Evolutionary conservation across 148 eudicot species (phyloP).

Genomic region (Diospyros kaki): DNA sequence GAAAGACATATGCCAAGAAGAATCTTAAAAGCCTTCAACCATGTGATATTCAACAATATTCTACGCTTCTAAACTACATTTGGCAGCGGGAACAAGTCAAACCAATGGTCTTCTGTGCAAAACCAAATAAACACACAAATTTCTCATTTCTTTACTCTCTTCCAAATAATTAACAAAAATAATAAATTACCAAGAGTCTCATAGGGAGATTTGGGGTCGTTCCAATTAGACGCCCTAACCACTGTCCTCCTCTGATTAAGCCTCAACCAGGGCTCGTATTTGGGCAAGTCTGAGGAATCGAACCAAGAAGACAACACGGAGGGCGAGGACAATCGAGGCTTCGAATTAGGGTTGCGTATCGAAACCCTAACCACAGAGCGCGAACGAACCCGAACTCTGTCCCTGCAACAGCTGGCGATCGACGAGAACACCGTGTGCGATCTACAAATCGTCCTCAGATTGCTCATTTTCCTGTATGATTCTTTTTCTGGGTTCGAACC

Average conservation of each 20-base stretch:
- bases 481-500: not conserved
- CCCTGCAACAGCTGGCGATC: conserved; percentile 36
- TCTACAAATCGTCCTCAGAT: conserved; percentile 54
- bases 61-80: not conserved
- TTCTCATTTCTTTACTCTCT: not conserved
- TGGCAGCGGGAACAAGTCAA: not conserved
- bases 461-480: conserved; percentile 36
- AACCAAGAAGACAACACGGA: conserved; percentile 12
- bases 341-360: conserved; percentile 21
- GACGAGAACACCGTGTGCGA: conserved; percentile 59
- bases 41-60: not conserved
- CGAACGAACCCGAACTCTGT: conserved; percentile 18
- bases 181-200: conserved; percentile 62
- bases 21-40: not conserved
- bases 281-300: conserved; percentile 14
- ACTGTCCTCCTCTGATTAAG: conserved; percentile 49
- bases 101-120: not conserved
- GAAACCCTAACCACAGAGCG: conserved; percentile 34
- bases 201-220: conserved; percentile 70
- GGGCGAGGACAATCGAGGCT: conserved; percentile 10
- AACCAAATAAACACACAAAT: not conserved
- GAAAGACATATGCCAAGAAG: not conserved
- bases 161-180: not conserved
- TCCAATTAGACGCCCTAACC: conserved; percentile 66
- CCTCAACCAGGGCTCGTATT: conserved; percentile 28